Base-by-base conservation (phyloP, 176 grass and related monocot species). In the Chloris gayana region DNA sequence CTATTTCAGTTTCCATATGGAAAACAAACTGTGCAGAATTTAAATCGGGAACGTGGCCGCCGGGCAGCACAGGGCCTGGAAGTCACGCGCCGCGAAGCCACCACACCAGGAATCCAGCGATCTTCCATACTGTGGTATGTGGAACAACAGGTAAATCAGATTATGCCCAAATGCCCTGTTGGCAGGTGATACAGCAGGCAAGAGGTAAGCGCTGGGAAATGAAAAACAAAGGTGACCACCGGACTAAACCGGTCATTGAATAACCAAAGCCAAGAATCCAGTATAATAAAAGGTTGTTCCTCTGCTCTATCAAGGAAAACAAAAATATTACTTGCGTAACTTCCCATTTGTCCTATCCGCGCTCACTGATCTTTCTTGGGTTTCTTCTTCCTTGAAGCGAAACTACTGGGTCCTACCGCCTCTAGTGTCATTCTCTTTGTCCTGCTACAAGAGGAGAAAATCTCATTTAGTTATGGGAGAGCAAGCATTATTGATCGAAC, bases 311-410 rank as follows among this genome's bases (percentile, higher is more conserved):
- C 10, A 61, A 61, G 17, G 6, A 62, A 70, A 56, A 49, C 33
- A 22, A 74, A 54, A 60, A 62, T n/a, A 15, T 42, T 18, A 44
- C 41, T 56, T 12, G 8, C 19, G 22, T 44, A 53, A 72, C 25
- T 67, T 0, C 0, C 17, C 41, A 44, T 44, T 59, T 22, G 15
- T 9, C 4, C 4, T 7, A 18, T 14, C 21, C 82, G 29, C 49
- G 24, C 57, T 88, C 69, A 82, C 73, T 78, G 10, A 4, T 73
- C 70, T 34, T 85, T 97, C 69, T 82, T 94, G 35, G 85, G 59
- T 69, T 97, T 94, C 73, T 97, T 94, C 79, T 97, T 97, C 89
- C 89, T 94, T 80, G 94, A 90, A 85, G 91, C 94, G 31, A 97
- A 97, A 69, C 94, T 94, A 75, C 94, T 97, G 13, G 91, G 94